Percentiles rank a stretch among this genome's conserved stretches.
phyloP scores from a whole-genome alignment of 2,329 filamentous ascomycete genomes.

The Neopestalotiopsis sp. region DNA sequence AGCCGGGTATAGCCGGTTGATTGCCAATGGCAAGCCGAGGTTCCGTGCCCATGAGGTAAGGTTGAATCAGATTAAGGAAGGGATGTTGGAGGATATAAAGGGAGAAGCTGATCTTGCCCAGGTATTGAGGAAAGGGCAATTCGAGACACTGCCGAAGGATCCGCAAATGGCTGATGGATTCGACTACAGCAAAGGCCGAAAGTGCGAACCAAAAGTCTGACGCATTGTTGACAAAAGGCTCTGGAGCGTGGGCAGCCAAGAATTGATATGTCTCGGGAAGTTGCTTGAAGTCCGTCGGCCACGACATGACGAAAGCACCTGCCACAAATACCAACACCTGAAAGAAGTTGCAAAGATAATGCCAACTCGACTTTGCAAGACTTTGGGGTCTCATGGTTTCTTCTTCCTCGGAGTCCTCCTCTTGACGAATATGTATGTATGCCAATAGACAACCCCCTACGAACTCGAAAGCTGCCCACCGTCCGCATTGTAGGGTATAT shows the following conservation, averaged over 20 bases:
- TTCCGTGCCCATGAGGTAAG: constrained; percentile 3
- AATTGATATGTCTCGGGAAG: constrained; percentile 18
- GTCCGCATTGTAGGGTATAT: constrained; percentile 44
- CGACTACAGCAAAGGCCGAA: constrained; percentile 40
- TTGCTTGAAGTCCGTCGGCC: not conserved
- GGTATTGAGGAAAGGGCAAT: constrained; percentile 55
- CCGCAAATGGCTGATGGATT: constrained; percentile 42
- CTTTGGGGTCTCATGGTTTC: constrained; percentile 3
- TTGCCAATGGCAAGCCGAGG: not conserved
- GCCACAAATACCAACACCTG: not conserved
- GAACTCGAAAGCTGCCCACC: constrained; percentile 52
- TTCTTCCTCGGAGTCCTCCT: constrained; percentile 41
- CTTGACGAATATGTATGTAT: constrained; percentile 37
- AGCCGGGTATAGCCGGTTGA: not conserved
- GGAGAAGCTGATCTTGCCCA: constrained; percentile 58
- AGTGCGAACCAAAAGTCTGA: constrained; percentile 44
- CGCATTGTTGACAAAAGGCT: constrained; percentile 38
- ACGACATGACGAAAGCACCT: not conserved
- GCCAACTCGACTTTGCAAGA: not conserved
- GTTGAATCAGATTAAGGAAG: constrained; percentile 5
- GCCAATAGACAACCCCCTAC: constrained; percentile 47
- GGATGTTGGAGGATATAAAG: constrained; percentile 61
- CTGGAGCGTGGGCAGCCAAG: constrained; percentile 38
- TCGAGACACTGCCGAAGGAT: constrained; percentile 47
- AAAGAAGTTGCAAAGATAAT: constrained; percentile 27